phyloP scores from a whole-genome alignment of 352 stramenopile genomes.

The Phytophthora sansomeana region DNA sequence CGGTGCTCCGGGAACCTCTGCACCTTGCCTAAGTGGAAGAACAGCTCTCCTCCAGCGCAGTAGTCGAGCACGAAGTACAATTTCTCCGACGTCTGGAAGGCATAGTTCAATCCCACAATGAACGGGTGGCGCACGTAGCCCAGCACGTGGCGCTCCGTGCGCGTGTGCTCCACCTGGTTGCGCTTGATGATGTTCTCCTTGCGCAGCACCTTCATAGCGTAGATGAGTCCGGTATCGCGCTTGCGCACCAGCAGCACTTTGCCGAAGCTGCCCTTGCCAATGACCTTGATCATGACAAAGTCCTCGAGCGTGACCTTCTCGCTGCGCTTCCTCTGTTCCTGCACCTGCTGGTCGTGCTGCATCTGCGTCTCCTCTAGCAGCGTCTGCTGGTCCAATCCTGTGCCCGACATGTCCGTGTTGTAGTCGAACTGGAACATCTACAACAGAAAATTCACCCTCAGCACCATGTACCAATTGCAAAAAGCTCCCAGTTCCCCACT shows the following conservation, averaged over 20 bases:
- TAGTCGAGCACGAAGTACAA: conserved; percentile 99
- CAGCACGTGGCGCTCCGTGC: conserved; percentile 97
- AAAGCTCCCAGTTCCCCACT: conserved; percentile 21
- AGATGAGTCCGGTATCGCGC: conserved; percentile 93
- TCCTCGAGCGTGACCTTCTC: conserved; percentile 90
- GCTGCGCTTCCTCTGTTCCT: conserved; percentile 49
- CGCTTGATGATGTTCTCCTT: conserved; percentile 99
- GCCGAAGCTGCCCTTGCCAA: conserved; percentile 96
- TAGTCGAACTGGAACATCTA: conserved; percentile 84
- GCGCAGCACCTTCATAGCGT: conserved; percentile 98
- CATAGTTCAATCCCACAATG: conserved; percentile 96
- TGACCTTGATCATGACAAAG: conserved; percentile 98
- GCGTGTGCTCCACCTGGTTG: conserved; percentile 99
- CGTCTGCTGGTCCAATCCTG: conserved; percentile 49
- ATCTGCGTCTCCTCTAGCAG: conserved; percentile 60
- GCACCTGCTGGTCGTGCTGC: conserved; percentile 49
- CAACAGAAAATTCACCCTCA: conserved; percentile 15
- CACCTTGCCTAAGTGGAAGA: conserved; percentile 93
- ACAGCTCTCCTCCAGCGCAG: conserved; percentile 96
- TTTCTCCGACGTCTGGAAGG: conserved; percentile 97
- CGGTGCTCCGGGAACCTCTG: conserved; percentile 95
- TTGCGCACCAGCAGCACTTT: conserved; percentile 98
- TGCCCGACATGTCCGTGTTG: conserved; percentile 60
- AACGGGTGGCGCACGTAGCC: conserved; percentile 98
- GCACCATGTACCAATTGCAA: neutral